A percentile compares a stretch with the other conserved stretches of the same genome.
phyloP scores from a whole-genome alignment of 192 early-diverging fungal genomes.

The Coemansia sp. region DNA sequence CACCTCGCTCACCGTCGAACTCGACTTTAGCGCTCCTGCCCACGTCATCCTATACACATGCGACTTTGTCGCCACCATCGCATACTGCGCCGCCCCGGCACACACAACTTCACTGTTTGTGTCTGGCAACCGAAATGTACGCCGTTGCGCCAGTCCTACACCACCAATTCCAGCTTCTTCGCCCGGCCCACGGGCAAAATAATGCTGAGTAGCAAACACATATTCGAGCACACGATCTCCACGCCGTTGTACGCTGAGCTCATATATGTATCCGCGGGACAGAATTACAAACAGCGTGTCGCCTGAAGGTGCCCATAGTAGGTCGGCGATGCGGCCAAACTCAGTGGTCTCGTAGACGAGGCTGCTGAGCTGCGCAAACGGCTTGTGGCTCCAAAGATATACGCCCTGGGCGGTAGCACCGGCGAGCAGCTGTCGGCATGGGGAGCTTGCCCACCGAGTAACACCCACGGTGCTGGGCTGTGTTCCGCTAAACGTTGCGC shows the following conservation, averaged over 20 bases:
- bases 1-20: constrained; percentile 14
- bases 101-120: constrained; percentile 19
- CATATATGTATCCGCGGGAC: constrained; percentile 32
- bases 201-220: constrained; percentile 42
- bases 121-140: constrained; percentile 34
- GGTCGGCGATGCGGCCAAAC: constrained; percentile 43
- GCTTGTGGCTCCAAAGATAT: constrained; percentile 45
- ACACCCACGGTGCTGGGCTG: background rate
- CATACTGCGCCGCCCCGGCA: constrained; percentile 19
- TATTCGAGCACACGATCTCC: constrained; percentile 31
- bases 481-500: constrained; percentile 33
- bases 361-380: constrained; percentile 44
- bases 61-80: constrained; percentile 25
- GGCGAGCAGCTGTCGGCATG: constrained; percentile 27
- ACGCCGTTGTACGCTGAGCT: constrained; percentile 29
- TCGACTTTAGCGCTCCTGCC: constrained; percentile 18
- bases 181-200: constrained; percentile 46
- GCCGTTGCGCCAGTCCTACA: constrained; percentile 33
- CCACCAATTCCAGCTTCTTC: constrained; percentile 37
- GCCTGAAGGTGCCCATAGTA: constrained; percentile 16
- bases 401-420: constrained; percentile 35
- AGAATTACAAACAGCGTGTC: constrained; percentile 32
- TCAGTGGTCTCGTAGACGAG: constrained; percentile 33
- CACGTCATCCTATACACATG: constrained; percentile 34
- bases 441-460: constrained; percentile 29